Conservation (phyloP, 331 rosid species). For the Pyrus hybrid region DNA sequence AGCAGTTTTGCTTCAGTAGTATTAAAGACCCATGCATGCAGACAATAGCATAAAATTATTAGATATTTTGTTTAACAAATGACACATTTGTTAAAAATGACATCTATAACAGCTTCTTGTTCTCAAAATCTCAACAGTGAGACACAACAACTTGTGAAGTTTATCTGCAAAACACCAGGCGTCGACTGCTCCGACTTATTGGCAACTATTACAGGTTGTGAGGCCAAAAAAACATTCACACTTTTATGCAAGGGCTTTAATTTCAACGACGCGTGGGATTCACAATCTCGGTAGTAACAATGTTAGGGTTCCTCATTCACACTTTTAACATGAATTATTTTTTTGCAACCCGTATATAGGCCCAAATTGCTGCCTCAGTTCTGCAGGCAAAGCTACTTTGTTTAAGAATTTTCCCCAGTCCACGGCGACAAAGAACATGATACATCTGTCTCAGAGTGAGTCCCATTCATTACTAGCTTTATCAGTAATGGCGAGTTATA, state of each 20-base stretch:
- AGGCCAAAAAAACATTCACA: not conserved
- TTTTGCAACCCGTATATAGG: slow-evolving; percentile 28
- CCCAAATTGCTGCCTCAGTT: slow-evolving; percentile 60
- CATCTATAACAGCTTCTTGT: not conserved
- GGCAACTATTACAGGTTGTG: slow-evolving; percentile 49
- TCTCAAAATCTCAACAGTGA: slow-evolving; percentile 29
- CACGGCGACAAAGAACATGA: slow-evolving; percentile 64
- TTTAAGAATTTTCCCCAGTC: slow-evolving; percentile 59
- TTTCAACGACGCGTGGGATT: too few relatives aligned
- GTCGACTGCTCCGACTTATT: slow-evolving; percentile 61
- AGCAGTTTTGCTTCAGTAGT: not conserved
- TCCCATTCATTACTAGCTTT: not conserved
- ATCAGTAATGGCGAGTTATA: not conserved
- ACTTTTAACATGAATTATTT: not conserved
- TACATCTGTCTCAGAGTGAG: slow-evolving; percentile 73
- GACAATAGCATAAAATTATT: not conserved
- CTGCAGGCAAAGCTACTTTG: slow-evolving; percentile 35
- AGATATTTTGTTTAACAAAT: too few relatives aligned
- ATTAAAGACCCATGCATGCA: not conserved
- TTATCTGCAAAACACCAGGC: slow-evolving; percentile 43
- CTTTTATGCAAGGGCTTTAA: too few relatives aligned
- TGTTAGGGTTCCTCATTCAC: not conserved
- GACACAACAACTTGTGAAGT: slow-evolving; percentile 30
- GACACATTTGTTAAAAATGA: not conserved
- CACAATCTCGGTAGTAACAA: too few relatives aligned